Conservation (phyloP, 2,329 filamentous ascomycete species). For the Verticillium tricorpus region DNA sequence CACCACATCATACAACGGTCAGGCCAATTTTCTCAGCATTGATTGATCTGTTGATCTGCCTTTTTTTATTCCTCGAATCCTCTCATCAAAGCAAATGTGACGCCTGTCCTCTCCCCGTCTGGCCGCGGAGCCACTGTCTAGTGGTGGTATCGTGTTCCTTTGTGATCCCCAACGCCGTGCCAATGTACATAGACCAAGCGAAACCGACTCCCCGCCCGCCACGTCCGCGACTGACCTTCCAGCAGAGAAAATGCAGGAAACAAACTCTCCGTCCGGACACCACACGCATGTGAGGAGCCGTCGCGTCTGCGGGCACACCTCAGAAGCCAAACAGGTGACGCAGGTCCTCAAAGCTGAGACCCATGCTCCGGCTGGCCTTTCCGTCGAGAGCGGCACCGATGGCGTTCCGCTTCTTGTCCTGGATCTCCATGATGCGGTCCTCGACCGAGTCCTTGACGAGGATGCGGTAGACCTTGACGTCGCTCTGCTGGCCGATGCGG, state of each 20-base stretch:
- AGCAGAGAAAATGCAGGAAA: not conserved
- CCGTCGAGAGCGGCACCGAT: constrained; percentile 80
- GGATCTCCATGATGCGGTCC: constrained; percentile 75
- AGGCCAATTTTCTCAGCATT: too few species aligned
- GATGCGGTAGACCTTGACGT: constrained; percentile 77
- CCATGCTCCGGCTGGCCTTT: constrained; percentile 59
- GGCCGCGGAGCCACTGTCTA: too few species aligned
- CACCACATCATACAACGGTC: too few species aligned
- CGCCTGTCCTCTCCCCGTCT: too few species aligned
- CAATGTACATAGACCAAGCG: too few species aligned
- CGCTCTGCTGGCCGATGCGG: constrained; percentile 72
- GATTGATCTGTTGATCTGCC: too few species aligned
- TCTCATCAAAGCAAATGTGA: too few species aligned
- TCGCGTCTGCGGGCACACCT: not conserved
- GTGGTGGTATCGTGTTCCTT: too few species aligned
- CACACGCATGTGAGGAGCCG: not conserved
- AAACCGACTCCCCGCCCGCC: too few species aligned
- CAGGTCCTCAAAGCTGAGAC: constrained; percentile 63
- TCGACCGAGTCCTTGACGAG: constrained; percentile 77
- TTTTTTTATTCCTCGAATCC: too few species aligned
- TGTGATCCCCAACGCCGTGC: too few species aligned
- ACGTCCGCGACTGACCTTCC: not conserved
- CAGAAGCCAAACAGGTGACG: constrained; percentile 57
- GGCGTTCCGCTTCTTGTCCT: constrained; percentile 71
- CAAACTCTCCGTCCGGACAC: not conserved